Percentiles rank a stretch among this genome's conserved stretches.
Conservation (phyloP, 805 yeast genomes). For the Cyberlindnera xishuangbannaensis region DNA sequence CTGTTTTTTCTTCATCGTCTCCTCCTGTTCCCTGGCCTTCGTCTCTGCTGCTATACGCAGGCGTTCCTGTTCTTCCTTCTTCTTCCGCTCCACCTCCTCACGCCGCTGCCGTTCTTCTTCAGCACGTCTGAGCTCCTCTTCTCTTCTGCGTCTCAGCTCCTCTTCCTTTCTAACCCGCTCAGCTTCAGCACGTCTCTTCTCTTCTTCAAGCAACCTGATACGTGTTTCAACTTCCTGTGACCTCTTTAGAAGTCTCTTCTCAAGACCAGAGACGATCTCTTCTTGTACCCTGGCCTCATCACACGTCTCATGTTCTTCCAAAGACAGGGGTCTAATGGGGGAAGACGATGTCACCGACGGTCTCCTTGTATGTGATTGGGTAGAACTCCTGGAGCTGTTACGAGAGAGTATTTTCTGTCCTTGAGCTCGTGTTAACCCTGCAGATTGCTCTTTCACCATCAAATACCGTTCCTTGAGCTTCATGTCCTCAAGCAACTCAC, state of each 20-base stretch:
- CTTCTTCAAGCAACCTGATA: slow-evolving; percentile 15
- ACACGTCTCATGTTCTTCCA: neutral
- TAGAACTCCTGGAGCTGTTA: slow-evolving; percentile 4
- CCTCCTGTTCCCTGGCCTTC: slow-evolving; percentile 19
- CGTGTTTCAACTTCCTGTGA: slow-evolving; percentile 9
- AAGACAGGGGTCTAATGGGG: no score
- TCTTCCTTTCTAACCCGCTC: slow-evolving; percentile 14
- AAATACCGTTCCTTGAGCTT: slow-evolving; percentile 16
- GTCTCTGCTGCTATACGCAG: slow-evolving; percentile 9
- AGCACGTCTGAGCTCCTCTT: slow-evolving; percentile 10
- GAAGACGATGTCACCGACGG: slow-evolving; percentile 4
- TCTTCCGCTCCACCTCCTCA: slow-evolving; percentile 12
- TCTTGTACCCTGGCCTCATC: slow-evolving; percentile 3
- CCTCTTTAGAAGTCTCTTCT: slow-evolving; percentile 11
- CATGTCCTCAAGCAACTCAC: slow-evolving; percentile 16
- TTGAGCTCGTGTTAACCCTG: slow-evolving; percentile 2
- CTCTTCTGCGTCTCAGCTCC: slow-evolving; percentile 9
- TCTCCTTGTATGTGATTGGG: slow-evolving; percentile 9
- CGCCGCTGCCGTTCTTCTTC: slow-evolving; percentile 8
- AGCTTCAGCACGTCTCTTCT: slow-evolving; percentile 6
- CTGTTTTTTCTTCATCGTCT: slow-evolving; percentile 20
- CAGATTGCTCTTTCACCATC: slow-evolving; percentile 6
- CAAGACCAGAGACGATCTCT: slow-evolving; percentile 9
- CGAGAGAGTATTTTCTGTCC: slow-evolving; percentile 1
- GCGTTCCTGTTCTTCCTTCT: slow-evolving; percentile 13